Evolutionary conservation across 208 protist genomes (phyloP), one percentile per base, ranked within the genome.

Genomic region (Porcisia hertigi): DNA sequence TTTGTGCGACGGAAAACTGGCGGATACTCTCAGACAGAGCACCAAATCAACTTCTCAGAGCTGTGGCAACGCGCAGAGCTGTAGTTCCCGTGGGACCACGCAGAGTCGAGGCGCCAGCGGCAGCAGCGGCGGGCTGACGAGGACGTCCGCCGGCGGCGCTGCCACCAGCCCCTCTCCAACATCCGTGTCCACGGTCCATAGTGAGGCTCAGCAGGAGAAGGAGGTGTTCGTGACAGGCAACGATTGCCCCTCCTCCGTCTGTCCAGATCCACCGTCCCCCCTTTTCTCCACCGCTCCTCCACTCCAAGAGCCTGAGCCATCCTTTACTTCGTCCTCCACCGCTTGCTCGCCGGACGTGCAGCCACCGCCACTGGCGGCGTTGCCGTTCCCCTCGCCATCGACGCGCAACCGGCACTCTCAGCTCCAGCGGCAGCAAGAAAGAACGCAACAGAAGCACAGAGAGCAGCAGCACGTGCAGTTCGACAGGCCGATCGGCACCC

Each of bases 381-480:
- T n/a, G n/a, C 43, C 23, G 41, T 18, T 72, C 25, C 16, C 69
- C 6, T 3, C 2, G 2, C 7, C 52, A 7, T 43, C 45, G 0
- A 52, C 36, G 20, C 25, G 23, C 20, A 34, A 20, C 25, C 39
- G 23, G 18, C 41, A 39, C 30, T 25, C 11, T 12, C 62, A 67
- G 14, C 16, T 53, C 20, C 47, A 20, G 11, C 36, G 43, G 60
- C 30, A 16, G 47, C 2, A 43, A 65, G 60, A 45, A 25, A 6
- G 36, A n/a, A 30, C 34, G 12, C 34, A 9, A 18, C 9, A 62
- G 36, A 39, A 43, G 36, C 34, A 45, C 34, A 12, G 0, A 39
- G 20, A 43, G 41, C 69, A 16, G 41, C 66, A 57, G 49, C 76
- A 75, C 63, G 70, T 80, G 41, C 76, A 41, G 4, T 80, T 80